Evolutionary conservation across 345 rosid species (phyloP).

Genomic region (Corchorus olitorius): DNA sequence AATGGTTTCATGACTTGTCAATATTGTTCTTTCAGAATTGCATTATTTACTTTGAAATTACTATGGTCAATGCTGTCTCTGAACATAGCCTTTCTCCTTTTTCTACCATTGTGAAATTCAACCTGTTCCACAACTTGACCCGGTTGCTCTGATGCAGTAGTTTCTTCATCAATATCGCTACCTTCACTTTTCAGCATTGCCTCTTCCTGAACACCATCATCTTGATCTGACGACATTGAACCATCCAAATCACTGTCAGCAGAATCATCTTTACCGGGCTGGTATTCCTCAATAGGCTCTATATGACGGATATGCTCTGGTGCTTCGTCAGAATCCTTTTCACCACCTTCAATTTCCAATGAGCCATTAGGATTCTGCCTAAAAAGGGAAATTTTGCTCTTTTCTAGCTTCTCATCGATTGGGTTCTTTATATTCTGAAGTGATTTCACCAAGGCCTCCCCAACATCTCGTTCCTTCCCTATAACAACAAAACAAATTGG

Average conservation of each 20-base stretch:
- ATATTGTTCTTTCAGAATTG: background rate
- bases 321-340: conserved; percentile 34
- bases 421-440: conserved; percentile 83
- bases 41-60: conserved; percentile 42
- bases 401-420: conserved; percentile 81
- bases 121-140: conserved; percentile 42
- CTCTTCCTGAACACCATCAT: conserved; percentile 31
- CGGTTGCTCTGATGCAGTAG: conserved; percentile 24
- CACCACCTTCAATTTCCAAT: conserved; percentile 38
- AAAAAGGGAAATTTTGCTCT: conserved; percentile 72
- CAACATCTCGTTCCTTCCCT: conserved; percentile 81
- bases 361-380: conserved; percentile 41
- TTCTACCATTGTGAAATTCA: conserved; percentile 72
- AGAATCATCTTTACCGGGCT: conserved; percentile 35
- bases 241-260: conserved; percentile 40
- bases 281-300: conserved; percentile 41
- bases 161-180: conserved; percentile 38
- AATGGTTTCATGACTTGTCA: background rate
- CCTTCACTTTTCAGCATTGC: conserved; percentile 20
- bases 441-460: conserved; percentile 79
- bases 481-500: conserved; percentile 23
- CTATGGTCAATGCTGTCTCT: conserved; percentile 39
- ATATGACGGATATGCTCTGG: conserved; percentile 30
- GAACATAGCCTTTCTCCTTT: conserved; percentile 81
- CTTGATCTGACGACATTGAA: conserved; percentile 45